Evolutionary conservation across 2,329 filamentous ascomycete genomes (phyloP).

Genomic region (Lachnellula arida): DNA sequence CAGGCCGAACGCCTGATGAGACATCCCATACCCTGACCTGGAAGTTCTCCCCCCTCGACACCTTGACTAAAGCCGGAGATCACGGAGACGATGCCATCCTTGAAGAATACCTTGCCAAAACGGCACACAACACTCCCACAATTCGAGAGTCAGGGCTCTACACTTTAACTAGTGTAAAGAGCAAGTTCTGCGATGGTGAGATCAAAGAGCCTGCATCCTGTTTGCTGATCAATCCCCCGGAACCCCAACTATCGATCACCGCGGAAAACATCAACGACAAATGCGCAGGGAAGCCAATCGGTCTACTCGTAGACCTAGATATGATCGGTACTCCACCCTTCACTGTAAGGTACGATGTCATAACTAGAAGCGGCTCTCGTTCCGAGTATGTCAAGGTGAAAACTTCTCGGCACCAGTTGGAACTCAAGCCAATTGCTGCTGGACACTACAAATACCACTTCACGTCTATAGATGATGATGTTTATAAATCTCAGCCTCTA

Average conservation of each 20-base stretch:
- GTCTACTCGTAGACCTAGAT: slow-evolving; percentile 82
- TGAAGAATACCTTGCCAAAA: slow-evolving; percentile 58
- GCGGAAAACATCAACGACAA: slow-evolving; percentile 87
- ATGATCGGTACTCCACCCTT: slow-evolving; percentile 92
- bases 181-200: slow-evolving; percentile 78
- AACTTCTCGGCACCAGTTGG: slow-evolving; percentile 77
- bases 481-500: slow-evolving; percentile 67
- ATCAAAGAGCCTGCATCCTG: slow-evolving; percentile 93
- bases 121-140: slow-evolving; percentile 55
- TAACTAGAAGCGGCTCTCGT: slow-evolving; percentile 50
- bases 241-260: slow-evolving; percentile 71
- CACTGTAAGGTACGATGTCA: slow-evolving; percentile 70
- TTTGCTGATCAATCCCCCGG: slow-evolving; percentile 81
- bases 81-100: slow-evolving; percentile 56
- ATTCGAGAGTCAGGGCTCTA: slow-evolving; percentile 83
- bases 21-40: slow-evolving; percentile 72
- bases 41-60: slow-evolving; percentile 72
- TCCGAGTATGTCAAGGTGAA: slow-evolving; percentile 46
- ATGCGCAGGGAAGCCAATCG: slow-evolving; percentile 90
- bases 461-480: slow-evolving; percentile 70
- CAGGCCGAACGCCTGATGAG: slow-evolving; percentile 53
- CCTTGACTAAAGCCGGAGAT: slow-evolving; percentile 64
- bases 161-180: slow-evolving; percentile 73
- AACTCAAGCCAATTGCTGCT: slow-evolving; percentile 74
- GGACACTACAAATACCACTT: slow-evolving; percentile 88